phyloP scores from a whole-genome alignment of 306 rosid genomes.

The Phaseolus lunatus region DNA sequence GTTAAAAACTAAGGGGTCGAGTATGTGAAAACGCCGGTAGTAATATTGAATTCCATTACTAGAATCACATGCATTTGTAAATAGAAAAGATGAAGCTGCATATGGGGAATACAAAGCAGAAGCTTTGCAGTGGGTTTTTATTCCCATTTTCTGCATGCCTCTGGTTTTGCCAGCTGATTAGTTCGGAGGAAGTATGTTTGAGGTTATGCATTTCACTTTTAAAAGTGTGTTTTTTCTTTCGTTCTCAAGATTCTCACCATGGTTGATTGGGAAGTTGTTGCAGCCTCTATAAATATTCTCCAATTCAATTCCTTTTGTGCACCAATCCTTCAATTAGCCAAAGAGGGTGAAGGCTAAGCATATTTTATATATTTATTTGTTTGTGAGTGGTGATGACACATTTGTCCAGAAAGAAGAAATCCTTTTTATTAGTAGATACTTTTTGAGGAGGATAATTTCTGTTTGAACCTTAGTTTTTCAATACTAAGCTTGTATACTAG shows the following conservation, averaged over 20 bases:
- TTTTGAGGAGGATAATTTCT: conserved; percentile 16
- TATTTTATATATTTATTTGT: not conserved
- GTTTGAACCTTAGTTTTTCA: conserved; percentile 27
- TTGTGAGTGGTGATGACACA: conserved; percentile 19
- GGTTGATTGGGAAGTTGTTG: conserved; percentile 5
- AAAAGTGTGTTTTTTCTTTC: not conserved
- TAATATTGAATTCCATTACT: conserved; percentile 32
- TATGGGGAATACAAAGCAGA: conserved; percentile 24
- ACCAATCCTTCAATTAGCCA: not conserved
- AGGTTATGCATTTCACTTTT: conserved; percentile 30
- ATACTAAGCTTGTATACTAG: conserved; percentile 7
- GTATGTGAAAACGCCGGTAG: not conserved
- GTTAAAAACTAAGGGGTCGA: not conserved
- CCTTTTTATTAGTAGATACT: conserved; percentile 10
- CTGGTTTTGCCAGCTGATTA: conserved; percentile 15
- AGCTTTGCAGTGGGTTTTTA: conserved; percentile 25
- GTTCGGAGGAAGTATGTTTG: conserved; percentile 10
- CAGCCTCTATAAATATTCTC: conserved; percentile 19
- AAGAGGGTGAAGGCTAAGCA: not conserved
- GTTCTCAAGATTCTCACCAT: not conserved
- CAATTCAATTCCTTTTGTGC: conserved; percentile 18
- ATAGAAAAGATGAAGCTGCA: conserved; percentile 12
- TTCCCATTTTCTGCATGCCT: conserved; percentile 24
- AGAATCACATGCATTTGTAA: not conserved
- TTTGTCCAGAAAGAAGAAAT: not conserved